Evolutionary conservation across 495 filamentous ascomycete genomes (phyloP), one percentile per base, ranked within the genome.

Genomic region (Penicillium lagena): DNA sequence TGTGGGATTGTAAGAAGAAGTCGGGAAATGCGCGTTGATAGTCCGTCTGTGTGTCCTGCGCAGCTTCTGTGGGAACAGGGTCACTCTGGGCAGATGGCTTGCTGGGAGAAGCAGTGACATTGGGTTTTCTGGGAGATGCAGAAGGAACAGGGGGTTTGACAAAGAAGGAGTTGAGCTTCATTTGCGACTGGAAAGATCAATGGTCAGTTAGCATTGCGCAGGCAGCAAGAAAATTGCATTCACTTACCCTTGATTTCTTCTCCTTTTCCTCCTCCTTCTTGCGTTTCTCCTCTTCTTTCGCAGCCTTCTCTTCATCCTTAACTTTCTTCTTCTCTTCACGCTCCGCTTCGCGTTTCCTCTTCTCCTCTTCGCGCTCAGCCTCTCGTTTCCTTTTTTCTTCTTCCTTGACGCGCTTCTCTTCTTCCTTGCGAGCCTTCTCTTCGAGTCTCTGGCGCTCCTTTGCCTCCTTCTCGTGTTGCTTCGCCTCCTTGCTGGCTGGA

Each of bases 11-110:
- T 9, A 89, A 49, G 45, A 84, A 89, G 63, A 94, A 96, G 0
- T 85, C 77, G 11, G 86, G 79, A 54, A 96, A 96, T 29, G 58
- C 64, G 49, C 77, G 78, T 12, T 86, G 69, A 53, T 94, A 97
- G 35, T 82, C 76, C 0, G 81, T 76, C 30, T 67, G 50, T 39
- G 46, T 52, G 31, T 56, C 43, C n/a, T 48, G 37, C 15, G 58
- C 28, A 7, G 47, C 27, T 7, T 56, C 52, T 41, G 29, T 43
- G 4, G 46, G 43, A n/a, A 40, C 7, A 10, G 46, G 40, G 27
- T 62, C 51, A 9, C 35, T 27, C 11, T 2, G 12, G 11, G 42
- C 12, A 0, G 51, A 38, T 1, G 46, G 14, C 47, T 62, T 62
- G 44, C 37, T 56, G 9, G 61, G 59, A 10, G 58, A 66, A 29